Conservation (phyloP, 352 stramenopile species). For the Globisporangium viniferum region DNA sequence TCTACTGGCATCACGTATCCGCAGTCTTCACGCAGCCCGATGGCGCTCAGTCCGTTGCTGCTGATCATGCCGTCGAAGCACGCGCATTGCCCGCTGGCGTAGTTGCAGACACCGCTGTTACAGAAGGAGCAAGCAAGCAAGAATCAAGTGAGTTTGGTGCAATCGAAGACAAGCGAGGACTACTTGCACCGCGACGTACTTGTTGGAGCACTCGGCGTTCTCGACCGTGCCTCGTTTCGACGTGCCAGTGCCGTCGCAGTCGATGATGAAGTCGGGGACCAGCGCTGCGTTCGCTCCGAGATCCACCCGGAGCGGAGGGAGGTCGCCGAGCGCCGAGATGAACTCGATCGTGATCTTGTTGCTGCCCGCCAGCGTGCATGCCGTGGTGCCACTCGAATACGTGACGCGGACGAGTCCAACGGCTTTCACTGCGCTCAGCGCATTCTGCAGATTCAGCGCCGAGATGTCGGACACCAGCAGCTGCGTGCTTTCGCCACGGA, state of each 20-base stretch:
- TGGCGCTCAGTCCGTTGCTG: slow-evolving; percentile 43
- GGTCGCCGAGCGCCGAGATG: slow-evolving; percentile 45
- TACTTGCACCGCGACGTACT: slow-evolving; percentile 28
- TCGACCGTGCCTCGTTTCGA: slow-evolving; percentile 64
- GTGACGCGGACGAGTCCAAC: slow-evolving; percentile 42
- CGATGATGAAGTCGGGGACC: slow-evolving; percentile 48
- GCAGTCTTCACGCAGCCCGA: slow-evolving; percentile 64
- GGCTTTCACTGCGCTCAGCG: slow-evolving; percentile 36
- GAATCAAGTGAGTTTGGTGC: not conserved
- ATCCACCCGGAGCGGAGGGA: slow-evolving; percentile 45
- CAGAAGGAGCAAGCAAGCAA: not conserved
- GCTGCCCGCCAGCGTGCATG: slow-evolving; percentile 41
- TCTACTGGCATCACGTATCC: slow-evolving; percentile 44
- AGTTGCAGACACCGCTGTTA: slow-evolving; percentile 56
- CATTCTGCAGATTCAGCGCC: slow-evolving; percentile 30
- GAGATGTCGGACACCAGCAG: slow-evolving; percentile 41
- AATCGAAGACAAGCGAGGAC: not conserved
- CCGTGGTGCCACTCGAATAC: slow-evolving; percentile 44
- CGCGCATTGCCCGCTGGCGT: slow-evolving; percentile 38
- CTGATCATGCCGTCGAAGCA: slow-evolving; percentile 76
- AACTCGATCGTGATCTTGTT: slow-evolving; percentile 74
- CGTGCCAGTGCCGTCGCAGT: slow-evolving; percentile 45
- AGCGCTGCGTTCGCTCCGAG: slow-evolving; percentile 25
- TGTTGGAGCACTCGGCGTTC: slow-evolving; percentile 72
- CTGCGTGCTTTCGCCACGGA: slow-evolving; percentile 42